Base-by-base conservation (phyloP, 176 grass and related monocot genomes). In the Olyra latifolia region DNA sequence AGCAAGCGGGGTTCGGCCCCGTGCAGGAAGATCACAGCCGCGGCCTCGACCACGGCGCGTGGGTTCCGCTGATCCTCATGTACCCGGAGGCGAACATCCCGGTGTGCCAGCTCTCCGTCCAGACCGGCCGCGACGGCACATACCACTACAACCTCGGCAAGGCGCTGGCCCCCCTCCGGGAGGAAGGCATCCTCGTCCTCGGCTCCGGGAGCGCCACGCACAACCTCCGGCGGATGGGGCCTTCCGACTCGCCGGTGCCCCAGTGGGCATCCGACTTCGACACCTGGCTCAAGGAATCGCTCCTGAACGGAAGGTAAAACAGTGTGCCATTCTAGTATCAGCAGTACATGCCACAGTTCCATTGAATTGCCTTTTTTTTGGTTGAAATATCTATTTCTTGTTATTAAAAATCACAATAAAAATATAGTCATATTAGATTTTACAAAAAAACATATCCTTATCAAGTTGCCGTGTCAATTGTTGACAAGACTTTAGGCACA, bases 151-250 rank as follows among this genome's bases (percentile, higher is more conserved):
- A 97, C 79, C 66, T 97, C 66, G 91, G 94, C 16, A 86, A 65
- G 50, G 94, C 94, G 12, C 81, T 97, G 49, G 84, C 85, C 6
- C 87, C 89, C 0, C 87, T 97, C 43, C 77, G 82, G 40, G 80
- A 85, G 39, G 94, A 94, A 1, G 92, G 90, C 7, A 64, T 94
- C 22, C 95, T 98, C 77, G 53, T 98, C 62, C 3, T 98, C 46
- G 95, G 95, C 43, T 98, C 95, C 10, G 95, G 95, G 9, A 94
- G 53, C 72, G 95, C 95, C 7, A 91, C 88, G 4, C 95, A 98
- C 76, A 94, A 97, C 69, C 87, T 98, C 77, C 75, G 89, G 22
- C 63, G 22, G 69, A 85, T 93, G 4, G 62, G 80, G n/a, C 63
- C 78, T 2, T 1, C 39, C 11, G 16, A 30, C 69, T 67, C 83